Evolutionary conservation across 768 basidiomycete genomes (phyloP).

Genomic region (Collybiopsis luxurians): DNA sequence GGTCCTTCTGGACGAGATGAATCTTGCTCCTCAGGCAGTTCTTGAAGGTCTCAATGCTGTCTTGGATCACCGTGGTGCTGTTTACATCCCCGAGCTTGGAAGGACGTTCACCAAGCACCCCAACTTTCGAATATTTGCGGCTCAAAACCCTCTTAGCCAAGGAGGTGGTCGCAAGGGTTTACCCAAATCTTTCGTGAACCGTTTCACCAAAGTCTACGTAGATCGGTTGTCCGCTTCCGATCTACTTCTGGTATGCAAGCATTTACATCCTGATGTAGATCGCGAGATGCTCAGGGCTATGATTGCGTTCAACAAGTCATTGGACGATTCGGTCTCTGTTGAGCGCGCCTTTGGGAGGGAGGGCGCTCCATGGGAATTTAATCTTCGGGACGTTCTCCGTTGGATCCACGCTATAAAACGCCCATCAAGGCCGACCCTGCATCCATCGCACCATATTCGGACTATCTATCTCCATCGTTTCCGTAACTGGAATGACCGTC

Average conservation of each 20-base stretch:
- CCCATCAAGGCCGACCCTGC: constrained; percentile 24
- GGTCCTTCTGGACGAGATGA: constrained; percentile 99
- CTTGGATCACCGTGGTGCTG: constrained; percentile 91
- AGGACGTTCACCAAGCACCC: constrained; percentile 87
- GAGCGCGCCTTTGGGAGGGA: constrained; percentile 69
- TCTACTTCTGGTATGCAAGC: constrained; percentile 71
- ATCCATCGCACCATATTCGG: constrained; percentile 64
- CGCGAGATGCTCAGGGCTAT: constrained; percentile 58
- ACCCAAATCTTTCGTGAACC: constrained; percentile 95
- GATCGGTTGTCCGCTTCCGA: constrained; percentile 81
- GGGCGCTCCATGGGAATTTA: constrained; percentile 97
- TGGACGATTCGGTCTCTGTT: constrained; percentile 66
- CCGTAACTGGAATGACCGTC: constrained; percentile 67
- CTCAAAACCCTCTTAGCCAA: constrained; percentile 94
- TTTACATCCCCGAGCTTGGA: constrained; percentile 93
- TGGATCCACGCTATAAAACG: constrained; percentile 65
- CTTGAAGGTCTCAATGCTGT: constrained; percentile 96
- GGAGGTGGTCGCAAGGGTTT: constrained; percentile 97
- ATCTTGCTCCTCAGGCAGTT: constrained; percentile 93
- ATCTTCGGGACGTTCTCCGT: constrained; percentile 89
- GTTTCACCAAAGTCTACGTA: constrained; percentile 97
- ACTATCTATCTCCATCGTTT: constrained; percentile 86
- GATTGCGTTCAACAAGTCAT: constrained; percentile 75
- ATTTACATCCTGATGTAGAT: constrained; percentile 65
- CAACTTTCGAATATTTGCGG: constrained; percentile 95